These are phyloP conservation scores for Kodamaea derodonti DNA, from an alignment of 1,139 yeast species.

Conservation along the genomic window DNA sequence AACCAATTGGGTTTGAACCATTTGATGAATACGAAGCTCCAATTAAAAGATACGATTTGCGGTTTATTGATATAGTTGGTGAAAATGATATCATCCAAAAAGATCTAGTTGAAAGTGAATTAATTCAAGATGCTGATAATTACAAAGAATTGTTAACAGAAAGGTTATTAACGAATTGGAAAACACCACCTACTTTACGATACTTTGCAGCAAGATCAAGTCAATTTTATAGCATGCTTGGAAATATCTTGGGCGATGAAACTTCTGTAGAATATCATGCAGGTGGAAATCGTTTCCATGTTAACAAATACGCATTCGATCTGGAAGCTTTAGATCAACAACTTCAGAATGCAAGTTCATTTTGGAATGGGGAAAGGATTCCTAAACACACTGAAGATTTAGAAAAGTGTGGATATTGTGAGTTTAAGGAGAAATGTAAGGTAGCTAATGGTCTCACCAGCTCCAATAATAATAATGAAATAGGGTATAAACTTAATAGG, in stretches of 20 bases:
- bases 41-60: constrained; percentile 8
- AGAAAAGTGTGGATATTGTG: constrained; percentile 51
- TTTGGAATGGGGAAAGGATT: constrained; percentile 53
- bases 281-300: constrained; percentile 34
- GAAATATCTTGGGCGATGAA: constrained; percentile 21
- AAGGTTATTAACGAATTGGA: constrained; percentile 40
- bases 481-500: constrained; percentile 11
- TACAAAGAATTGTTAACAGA: constrained; percentile 10
- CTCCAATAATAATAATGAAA: constrained; percentile 3
- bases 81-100: not conserved
- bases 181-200: constrained; percentile 50
- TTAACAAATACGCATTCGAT: constrained; percentile 33
- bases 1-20: constrained; percentile 35
- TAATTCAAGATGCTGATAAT: constrained; percentile 15
- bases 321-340: constrained; percentile 21
- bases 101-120: not conserved
- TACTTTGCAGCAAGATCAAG: constrained; percentile 54
- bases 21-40: constrained; percentile 26
- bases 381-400: constrained; percentile 39
- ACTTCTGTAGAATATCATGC: constrained; percentile 54
- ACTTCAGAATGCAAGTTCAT: constrained; percentile 31
- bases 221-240: constrained; percentile 40
- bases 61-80: not conserved
- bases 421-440: constrained; percentile 36
- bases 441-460: constrained; percentile 23